Percentiles rank a stretch among this genome's conserved stretches.
These are phyloP conservation scores for Nemania diffusa DNA, from an alignment of 2,329 filamentous ascomycete species.

Conservation along the genomic window DNA sequence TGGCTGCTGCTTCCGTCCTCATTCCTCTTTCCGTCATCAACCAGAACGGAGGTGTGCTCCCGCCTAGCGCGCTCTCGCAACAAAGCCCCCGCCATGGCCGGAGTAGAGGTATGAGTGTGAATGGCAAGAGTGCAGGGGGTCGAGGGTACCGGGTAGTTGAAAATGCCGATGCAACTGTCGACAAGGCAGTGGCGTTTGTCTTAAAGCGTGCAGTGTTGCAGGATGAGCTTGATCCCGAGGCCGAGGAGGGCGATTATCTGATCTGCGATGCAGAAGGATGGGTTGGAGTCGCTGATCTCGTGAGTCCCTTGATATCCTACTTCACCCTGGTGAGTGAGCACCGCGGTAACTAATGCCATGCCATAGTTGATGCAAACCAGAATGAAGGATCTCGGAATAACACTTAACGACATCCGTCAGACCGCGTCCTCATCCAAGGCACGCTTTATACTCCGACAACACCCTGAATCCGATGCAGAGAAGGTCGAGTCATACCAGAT, in stretches of 20 bases:
- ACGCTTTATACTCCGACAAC: constrained; percentile 50
- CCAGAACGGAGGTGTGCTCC: constrained; percentile 51
- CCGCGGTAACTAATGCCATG: constrained; percentile 17
- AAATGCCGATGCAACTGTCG: constrained; percentile 53
- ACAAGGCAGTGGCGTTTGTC: constrained; percentile 56
- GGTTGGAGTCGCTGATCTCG: constrained; percentile 54
- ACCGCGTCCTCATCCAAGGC: constrained; percentile 52
- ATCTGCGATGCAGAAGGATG: constrained; percentile 55
- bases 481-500: constrained; percentile 51
- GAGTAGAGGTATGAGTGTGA: constrained; percentile 54
- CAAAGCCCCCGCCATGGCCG: constrained; percentile 52
- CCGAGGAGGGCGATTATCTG: constrained; percentile 47
- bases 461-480: constrained; percentile 40
- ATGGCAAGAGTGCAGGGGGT: constrained; percentile 44
- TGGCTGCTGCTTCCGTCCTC: constrained; percentile 51
- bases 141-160: constrained; percentile 57
- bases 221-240: constrained; percentile 50
- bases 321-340: neutral
- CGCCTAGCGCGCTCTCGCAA: constrained; percentile 50
- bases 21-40: constrained; percentile 51
- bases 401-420: constrained; percentile 51
- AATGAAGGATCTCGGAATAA: constrained; percentile 50
- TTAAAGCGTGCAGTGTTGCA: constrained; percentile 54
- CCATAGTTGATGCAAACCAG: constrained; percentile 51
- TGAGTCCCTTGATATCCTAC: constrained; percentile 42